These are phyloP conservation scores for Phaeotremella fagi DNA, from an alignment of 768 basidiomycete species.

Conservation along the genomic window DNA sequence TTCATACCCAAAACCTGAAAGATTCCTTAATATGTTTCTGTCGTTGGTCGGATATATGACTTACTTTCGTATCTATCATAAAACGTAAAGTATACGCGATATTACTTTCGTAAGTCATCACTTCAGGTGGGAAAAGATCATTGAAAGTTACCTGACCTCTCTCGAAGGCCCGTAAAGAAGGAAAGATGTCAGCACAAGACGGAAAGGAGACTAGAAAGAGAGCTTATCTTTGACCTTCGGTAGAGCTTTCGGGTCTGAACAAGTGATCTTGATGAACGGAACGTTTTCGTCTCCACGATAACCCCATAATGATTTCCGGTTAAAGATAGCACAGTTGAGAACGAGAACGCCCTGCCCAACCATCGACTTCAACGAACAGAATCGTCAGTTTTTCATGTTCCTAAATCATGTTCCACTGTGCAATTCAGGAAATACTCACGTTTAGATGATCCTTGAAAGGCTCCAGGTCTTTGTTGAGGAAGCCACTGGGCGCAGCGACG, in stretches of 20 bases:
- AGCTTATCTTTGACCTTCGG: conserved; percentile 90
- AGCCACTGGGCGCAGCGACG: conserved; percentile 77
- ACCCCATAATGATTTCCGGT: conserved; percentile 75
- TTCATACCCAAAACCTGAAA: conserved; percentile 93
- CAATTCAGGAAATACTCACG: conserved; percentile 52
- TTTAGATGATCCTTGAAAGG: conserved; percentile 69
- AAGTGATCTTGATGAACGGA: conserved; percentile 79
- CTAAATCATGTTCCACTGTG: no score
- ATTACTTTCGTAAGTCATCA: conserved; percentile 87
- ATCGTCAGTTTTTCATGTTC: conserved; percentile 7
- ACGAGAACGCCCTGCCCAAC: conserved; percentile 10
- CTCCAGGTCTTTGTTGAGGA: conserved; percentile 62
- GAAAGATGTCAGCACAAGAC: conserved; percentile 9
- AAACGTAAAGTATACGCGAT: conserved; percentile 85
- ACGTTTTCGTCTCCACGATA: conserved; percentile 75
- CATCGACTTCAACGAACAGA: background rate
- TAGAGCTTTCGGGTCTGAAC: conserved; percentile 66
- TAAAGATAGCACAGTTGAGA: conserved; percentile 54
- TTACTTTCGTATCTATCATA: conserved; percentile 94
- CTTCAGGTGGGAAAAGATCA: conserved; percentile 55
- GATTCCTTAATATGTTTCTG: conserved; percentile 6
- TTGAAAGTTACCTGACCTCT: conserved; percentile 66
- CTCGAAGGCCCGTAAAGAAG: conserved; percentile 58
- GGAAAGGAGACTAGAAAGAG: background rate
- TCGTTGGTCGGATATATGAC: conserved; percentile 14